These are phyloP conservation scores for Sporobolomyces pararoseus DNA, from an alignment of 768 basidiomycete species.

Conservation along the genomic window DNA sequence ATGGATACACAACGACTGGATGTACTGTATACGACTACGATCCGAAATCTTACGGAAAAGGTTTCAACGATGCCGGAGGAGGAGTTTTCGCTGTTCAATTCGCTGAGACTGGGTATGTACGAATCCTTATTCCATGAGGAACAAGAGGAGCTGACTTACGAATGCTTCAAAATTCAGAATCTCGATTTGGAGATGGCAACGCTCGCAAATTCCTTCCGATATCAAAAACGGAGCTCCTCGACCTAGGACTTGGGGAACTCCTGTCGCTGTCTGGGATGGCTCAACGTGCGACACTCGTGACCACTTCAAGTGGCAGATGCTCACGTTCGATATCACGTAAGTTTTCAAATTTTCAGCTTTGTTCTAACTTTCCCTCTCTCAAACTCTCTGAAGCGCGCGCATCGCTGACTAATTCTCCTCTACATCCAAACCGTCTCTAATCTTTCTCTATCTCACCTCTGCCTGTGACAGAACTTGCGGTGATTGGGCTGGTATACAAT, in stretches of 20 bases:
- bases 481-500: constrained; percentile 53
- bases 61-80: constrained; percentile 54
- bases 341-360: constrained; percentile 1
- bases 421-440: too few species aligned
- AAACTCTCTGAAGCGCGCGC: too few species aligned
- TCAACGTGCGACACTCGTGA: constrained; percentile 49
- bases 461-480: constrained; percentile 52
- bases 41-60: constrained; percentile 52
- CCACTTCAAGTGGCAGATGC: constrained; percentile 48
- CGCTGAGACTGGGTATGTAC: constrained; percentile 34
- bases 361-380: background rate
- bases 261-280: constrained; percentile 52
- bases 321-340: constrained; percentile 25
- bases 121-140: constrained; percentile 43
- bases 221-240: constrained; percentile 48
- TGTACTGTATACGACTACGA: constrained; percentile 53
- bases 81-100: constrained; percentile 55
- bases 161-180: constrained; percentile 46
- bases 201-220: constrained; percentile 46
- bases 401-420: too few species aligned
- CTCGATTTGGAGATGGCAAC: constrained; percentile 55
- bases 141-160: background rate
- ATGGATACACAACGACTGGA: constrained; percentile 43
- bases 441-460: too few species aligned
- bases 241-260: constrained; percentile 53